Evolutionary conservation across 2,329 filamentous ascomycete species (phyloP), one percentile per base, ranked within the genome.

Genomic region (Sporothrix protearum): DNA sequence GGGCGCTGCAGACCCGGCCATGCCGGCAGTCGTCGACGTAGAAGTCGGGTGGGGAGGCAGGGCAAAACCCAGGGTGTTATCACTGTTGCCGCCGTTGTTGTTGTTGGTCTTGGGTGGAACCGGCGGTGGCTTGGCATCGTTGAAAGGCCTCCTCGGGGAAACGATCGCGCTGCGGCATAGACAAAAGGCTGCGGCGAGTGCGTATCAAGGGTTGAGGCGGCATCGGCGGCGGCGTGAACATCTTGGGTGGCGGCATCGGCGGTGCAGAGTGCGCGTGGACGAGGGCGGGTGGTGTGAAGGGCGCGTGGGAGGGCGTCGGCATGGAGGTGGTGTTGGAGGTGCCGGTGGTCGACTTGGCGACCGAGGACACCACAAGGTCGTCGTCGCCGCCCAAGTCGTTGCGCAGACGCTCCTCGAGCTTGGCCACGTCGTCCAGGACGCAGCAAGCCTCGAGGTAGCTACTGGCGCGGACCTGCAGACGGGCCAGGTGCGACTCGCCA

Each of bases 401-500:
- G 7, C 82, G 82, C 0, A 87, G 78, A 2, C 85, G 82, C 72
- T 87, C 84, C 68, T 88, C 86, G 7, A 89, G 79, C 7, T 84
- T 85, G 73, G 84, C 87, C 3, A 88, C 83, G 14, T 86, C 85
- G 72, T 90, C 88, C 5, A 90, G 78, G 33, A 89, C 87, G 74
- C 85, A 87, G 75, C 89, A 91, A 0, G 87, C 87, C 76, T 90
- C 86, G 10, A 90, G 80, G 71, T 87, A 89, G 8, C 86, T 85
- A 74, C 85, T 87, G 2, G 84, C 83, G 72, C 84, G 85, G 47
- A 83, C 81, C 76, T 90, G 87, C 0, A 89, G 82, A 12, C 80
- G 83, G 25, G 80, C 86, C 61, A 86, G 80, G 36, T 89, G 81
- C 22, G 85, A 81, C 69, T 89, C 87, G 2, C 83, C 82, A 3